Conservation (phyloP, 495 filamentous ascomycete genomes). For the Mytilinidion resinicola region DNA sequence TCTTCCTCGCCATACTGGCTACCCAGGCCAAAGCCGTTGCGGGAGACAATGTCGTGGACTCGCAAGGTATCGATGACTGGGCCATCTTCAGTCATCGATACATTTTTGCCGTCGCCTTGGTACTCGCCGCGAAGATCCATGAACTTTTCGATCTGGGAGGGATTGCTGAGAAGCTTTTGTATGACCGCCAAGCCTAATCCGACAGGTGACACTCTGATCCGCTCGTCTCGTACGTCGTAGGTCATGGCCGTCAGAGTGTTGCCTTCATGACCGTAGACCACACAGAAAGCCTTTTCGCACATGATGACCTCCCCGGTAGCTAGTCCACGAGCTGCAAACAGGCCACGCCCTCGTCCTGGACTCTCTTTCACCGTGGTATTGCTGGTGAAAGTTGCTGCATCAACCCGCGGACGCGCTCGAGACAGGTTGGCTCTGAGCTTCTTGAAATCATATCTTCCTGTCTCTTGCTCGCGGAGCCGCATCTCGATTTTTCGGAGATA, state of each 20-base stretch:
- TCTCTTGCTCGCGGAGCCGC: slow-evolving; percentile 12
- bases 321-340: slow-evolving; percentile 22
- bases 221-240: slow-evolving; percentile 23
- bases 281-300: slow-evolving; percentile 27
- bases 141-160: slow-evolving; percentile 18
- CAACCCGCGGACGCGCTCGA: slow-evolving; percentile 26
- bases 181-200: slow-evolving; percentile 12
- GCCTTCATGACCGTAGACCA: slow-evolving; percentile 14
- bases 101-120: slow-evolving; percentile 11
- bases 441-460: slow-evolving; percentile 15
- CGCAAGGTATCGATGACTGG: slow-evolving; percentile 37
- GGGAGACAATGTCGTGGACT: slow-evolving; percentile 35
- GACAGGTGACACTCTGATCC: slow-evolving; percentile 20
- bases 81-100: slow-evolving; percentile 14
- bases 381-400: slow-evolving; percentile 30
- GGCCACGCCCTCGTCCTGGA: slow-evolving; percentile 20
- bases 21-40: slow-evolving; percentile 36
- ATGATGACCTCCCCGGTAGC: slow-evolving; percentile 18
- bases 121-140: slow-evolving; percentile 20
- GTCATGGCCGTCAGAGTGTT: slow-evolving; percentile 18
- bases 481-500: slow-evolving; percentile 7
- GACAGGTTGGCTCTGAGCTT: slow-evolving; percentile 27
- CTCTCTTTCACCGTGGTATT: slow-evolving; percentile 14
- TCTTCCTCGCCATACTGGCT: slow-evolving; percentile 27
- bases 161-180: slow-evolving; percentile 24